Evolutionary conservation across 2,329 filamentous ascomycete species (phyloP).

Genomic region (Chaetomium globosum): DNA sequence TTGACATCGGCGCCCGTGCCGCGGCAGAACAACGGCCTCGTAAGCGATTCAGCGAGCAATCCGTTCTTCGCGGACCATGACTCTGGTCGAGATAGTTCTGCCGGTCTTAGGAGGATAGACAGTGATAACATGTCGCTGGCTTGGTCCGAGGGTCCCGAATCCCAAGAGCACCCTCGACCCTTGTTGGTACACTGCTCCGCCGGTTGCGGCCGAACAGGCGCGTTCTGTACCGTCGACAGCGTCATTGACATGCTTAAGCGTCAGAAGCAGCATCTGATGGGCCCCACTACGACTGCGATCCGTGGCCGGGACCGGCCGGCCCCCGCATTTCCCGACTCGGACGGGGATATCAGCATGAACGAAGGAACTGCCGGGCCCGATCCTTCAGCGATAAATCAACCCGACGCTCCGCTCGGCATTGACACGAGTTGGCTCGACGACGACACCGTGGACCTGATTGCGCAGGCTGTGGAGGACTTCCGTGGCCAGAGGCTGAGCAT

Average conservation of each 20-base stretch:
- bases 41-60: background rate
- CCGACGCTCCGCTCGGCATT: constrained; percentile 22
- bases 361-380: background rate
- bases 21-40: constrained; percentile 11
- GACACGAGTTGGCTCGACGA: constrained; percentile 69
- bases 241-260: constrained; percentile 96
- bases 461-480: constrained; percentile 88
- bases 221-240: constrained; percentile 94
- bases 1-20: constrained; percentile 11
- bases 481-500: constrained; percentile 86
- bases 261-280: constrained; percentile 56
- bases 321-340: constrained; percentile 39
- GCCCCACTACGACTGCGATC: constrained; percentile 38
- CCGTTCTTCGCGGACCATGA: constrained; percentile 1
- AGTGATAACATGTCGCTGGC: constrained; percentile 41
- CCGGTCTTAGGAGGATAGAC: constrained; percentile 20
- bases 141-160: constrained; percentile 64
- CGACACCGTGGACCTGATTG: constrained; percentile 75
- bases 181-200: constrained; percentile 94
- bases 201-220: constrained; percentile 91
- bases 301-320: constrained; percentile 22
- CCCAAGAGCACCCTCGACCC: constrained; percentile 59
- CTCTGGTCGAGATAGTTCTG: background rate
- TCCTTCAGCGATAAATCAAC: background rate
- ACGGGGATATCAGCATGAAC: constrained; percentile 54